Conservation (phyloP, 2,329 filamentous ascomycete genomes). For the Botryotinia convoluta region DNA sequence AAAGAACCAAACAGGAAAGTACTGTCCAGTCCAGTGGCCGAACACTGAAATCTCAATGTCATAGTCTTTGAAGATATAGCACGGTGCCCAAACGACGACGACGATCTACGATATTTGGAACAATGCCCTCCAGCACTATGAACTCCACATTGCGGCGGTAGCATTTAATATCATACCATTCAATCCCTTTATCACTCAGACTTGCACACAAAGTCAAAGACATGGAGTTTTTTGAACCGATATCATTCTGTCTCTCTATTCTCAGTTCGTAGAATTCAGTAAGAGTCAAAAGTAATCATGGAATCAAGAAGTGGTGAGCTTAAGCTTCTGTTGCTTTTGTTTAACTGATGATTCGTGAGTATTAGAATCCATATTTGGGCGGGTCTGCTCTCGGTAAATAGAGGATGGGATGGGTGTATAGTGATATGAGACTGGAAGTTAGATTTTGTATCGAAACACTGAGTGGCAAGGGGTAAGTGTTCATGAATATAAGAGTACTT, state of each 20-base stretch:
- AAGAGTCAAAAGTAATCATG: background rate
- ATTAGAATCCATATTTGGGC: background rate
- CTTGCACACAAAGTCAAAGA: background rate
- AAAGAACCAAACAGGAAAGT: background rate
- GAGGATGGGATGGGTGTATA: too few species aligned
- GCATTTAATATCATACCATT: background rate
- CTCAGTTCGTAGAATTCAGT: background rate
- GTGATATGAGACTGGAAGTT: background rate
- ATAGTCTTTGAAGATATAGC: background rate
- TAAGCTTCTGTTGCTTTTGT: too few species aligned
- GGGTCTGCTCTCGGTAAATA: background rate
- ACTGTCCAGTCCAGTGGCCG: background rate
- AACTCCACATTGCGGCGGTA: background rate
- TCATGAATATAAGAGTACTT: background rate
- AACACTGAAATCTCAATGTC: background rate
- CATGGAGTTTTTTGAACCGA: rapidly evolving
- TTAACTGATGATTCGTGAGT: too few species aligned
- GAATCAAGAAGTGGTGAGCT: background rate
- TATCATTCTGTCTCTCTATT: background rate
- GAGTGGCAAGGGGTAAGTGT: background rate
- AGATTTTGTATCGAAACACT: background rate
- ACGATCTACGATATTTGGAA: background rate
- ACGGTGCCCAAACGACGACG: background rate
- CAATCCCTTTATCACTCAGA: background rate
- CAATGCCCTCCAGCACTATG: background rate